Percentiles rank a stretch among this genome's conserved stretches.
Evolutionary conservation across 2,329 filamentous ascomycete genomes (phyloP).

Genomic region (Penicillium sp.): DNA sequence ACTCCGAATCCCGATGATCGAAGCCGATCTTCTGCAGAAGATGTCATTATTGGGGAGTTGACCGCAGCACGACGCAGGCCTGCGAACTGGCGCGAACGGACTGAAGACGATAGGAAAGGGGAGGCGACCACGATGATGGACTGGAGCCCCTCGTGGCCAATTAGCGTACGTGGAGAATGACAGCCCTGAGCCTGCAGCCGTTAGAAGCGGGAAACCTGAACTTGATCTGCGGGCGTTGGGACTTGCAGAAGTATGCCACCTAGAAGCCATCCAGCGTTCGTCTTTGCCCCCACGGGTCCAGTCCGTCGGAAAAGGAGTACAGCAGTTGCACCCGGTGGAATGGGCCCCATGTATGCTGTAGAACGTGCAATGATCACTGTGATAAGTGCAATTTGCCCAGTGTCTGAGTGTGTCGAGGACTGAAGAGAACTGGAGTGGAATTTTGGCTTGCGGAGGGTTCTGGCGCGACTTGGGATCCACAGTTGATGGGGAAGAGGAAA

Average conservation of each 20-base stretch:
- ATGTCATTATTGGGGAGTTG: not conserved
- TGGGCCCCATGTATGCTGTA: not conserved
- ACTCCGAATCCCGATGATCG: not conserved
- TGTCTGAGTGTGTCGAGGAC: not conserved
- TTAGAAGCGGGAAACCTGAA: slow-evolving; percentile 10
- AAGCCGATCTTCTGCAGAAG: slow-evolving; percentile 9
- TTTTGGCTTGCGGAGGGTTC: not conserved
- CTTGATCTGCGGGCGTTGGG: slow-evolving; percentile 11
- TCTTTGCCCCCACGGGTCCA: slow-evolving; percentile 9
- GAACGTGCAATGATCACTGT: not conserved
- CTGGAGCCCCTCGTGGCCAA: slow-evolving; percentile 4
- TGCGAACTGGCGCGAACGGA: slow-evolving; percentile 7
- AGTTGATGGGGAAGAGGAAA: not conserved
- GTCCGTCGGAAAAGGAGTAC: slow-evolving; percentile 1
- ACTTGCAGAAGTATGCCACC: not conserved
- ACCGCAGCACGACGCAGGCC: not conserved
- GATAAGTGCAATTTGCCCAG: not conserved
- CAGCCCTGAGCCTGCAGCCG: slow-evolving; percentile 7
- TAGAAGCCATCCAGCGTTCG: not conserved
- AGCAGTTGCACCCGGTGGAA: slow-evolving; percentile 1
- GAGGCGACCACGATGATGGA: not conserved
- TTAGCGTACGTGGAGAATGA: not conserved
- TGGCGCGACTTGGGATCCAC: not conserved
- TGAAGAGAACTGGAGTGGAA: not conserved
- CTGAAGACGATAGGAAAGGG: not conserved